phyloP scores from a whole-genome alignment of 2,329 filamentous ascomycete species.

The Clonostachys sp. region DNA sequence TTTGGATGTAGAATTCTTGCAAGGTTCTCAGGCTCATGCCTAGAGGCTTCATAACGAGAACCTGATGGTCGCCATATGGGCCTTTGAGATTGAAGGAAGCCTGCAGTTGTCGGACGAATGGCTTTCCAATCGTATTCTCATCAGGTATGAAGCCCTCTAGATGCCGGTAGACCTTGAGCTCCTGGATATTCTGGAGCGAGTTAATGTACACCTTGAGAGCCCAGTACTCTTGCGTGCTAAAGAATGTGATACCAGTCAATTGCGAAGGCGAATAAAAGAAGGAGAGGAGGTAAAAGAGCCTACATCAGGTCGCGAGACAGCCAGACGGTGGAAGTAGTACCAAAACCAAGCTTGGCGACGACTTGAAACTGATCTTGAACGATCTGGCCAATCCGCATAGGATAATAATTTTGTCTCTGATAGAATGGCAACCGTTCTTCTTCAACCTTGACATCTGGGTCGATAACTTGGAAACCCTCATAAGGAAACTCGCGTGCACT shows the following conservation, averaged over 20 bases:
- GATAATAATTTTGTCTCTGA: slow-evolving; percentile 22
- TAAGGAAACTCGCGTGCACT: slow-evolving; percentile 4
- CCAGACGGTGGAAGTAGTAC: too few species aligned
- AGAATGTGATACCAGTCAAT: too few species aligned
- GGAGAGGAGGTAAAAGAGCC: too few species aligned
- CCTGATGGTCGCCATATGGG: slow-evolving; percentile 22
- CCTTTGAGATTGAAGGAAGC: slow-evolving; percentile 24
- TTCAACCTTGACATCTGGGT: slow-evolving; percentile 13
- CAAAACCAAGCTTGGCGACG: slow-evolving; percentile 7
- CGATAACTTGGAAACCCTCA: slow-evolving; percentile 9
- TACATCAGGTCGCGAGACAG: too few species aligned
- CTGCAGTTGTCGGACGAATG: slow-evolving; percentile 21
- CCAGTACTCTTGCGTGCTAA: slow-evolving; percentile 4
- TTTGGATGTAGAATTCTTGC: slow-evolving; percentile 13
- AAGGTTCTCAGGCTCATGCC: slow-evolving; percentile 29
- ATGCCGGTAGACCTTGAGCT: slow-evolving; percentile 19
- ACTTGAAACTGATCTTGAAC: slow-evolving; percentile 24
- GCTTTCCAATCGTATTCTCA: slow-evolving; percentile 16
- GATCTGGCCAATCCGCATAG: slow-evolving; percentile 24
- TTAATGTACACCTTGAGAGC: slow-evolving; percentile 26
- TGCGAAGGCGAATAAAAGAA: too few species aligned
- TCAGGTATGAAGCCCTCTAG: slow-evolving; percentile 10
- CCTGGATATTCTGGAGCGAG: slow-evolving; percentile 16
- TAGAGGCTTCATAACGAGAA: slow-evolving; percentile 25
- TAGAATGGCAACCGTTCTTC: slow-evolving; percentile 18